phyloP scores from a whole-genome alignment of 805 yeast species.

The Sugiyamaella chiloensis region DNA sequence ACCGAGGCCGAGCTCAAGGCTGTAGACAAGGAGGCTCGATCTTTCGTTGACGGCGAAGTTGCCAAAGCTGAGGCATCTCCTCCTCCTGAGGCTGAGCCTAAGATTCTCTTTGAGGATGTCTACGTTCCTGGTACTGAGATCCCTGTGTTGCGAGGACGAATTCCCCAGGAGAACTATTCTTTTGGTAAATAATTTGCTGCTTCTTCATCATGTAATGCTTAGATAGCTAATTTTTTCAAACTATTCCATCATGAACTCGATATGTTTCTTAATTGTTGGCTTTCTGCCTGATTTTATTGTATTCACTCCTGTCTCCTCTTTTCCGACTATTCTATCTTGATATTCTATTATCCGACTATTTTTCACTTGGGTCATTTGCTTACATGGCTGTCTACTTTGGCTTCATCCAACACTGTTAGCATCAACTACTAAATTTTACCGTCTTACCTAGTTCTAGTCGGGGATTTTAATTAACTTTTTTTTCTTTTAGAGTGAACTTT shows the following conservation, averaged over 20 bases:
- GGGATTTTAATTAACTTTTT: too few species aligned
- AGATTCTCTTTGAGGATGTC: conserved; percentile 92
- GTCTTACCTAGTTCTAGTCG: too few species aligned
- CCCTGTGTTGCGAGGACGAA: conserved; percentile 92
- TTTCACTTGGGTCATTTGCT: too few species aligned
- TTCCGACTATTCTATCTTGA: background rate
- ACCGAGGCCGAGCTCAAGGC: conserved; percentile 92
- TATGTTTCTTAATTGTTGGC: background rate
- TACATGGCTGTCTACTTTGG: too few species aligned
- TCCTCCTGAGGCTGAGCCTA: conserved; percentile 94
- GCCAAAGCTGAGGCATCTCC: conserved; percentile 91
- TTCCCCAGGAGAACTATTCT: conserved; percentile 92
- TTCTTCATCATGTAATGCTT: background rate
- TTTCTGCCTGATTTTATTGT: background rate
- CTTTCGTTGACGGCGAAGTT: conserved; percentile 90
- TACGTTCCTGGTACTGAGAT: conserved; percentile 93
- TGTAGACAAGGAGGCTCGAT: conserved; percentile 94
- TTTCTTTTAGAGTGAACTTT: too few species aligned
- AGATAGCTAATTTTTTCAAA: background rate
- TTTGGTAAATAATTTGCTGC: conserved; percentile 39
- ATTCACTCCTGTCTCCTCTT: background rate
- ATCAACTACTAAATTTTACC: too few species aligned
- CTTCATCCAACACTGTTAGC: too few species aligned
- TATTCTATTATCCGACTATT: too few species aligned
- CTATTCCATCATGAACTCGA: background rate